Percentiles rank a stretch among this genome's conserved stretches.
phyloP scores from a whole-genome alignment of 495 filamentous ascomycete species.

The Penicillium cosmopolitanum region DNA sequence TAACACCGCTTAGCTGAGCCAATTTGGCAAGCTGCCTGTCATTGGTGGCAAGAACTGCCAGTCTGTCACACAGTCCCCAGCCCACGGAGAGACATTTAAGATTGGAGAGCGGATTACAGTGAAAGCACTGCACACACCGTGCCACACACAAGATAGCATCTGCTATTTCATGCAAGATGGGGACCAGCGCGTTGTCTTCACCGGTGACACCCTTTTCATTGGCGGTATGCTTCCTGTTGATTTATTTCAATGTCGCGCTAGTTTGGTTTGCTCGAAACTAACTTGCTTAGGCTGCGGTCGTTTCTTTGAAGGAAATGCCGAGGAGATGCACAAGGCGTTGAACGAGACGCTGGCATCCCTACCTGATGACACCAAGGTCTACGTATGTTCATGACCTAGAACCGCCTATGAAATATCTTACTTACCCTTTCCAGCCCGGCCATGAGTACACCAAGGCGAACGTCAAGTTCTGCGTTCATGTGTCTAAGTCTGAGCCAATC shows the following conservation, averaged over 20 bases:
- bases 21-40: slow-evolving; percentile 68
- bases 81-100: slow-evolving; percentile 75
- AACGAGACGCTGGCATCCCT: slow-evolving; percentile 81
- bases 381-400: slow-evolving; percentile 56
- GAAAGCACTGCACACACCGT: slow-evolving; percentile 91
- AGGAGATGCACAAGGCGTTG: slow-evolving; percentile 90
- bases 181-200: slow-evolving; percentile 83
- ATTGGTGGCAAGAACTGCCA: slow-evolving; percentile 89
- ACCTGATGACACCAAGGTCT: slow-evolving; percentile 93
- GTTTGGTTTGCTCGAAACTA: not conserved
- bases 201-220: slow-evolving; percentile 94
- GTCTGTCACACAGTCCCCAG: slow-evolving; percentile 73
- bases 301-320: slow-evolving; percentile 92
- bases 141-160: slow-evolving; percentile 97
- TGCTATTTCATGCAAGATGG: slow-evolving; percentile 88
- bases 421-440: slow-evolving; percentile 63
- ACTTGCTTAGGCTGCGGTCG: slow-evolving; percentile 76
- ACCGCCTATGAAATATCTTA: not conserved
- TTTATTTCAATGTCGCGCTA: no score
- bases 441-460: slow-evolving; percentile 97
- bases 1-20: slow-evolving; percentile 60
- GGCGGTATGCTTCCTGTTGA: slow-evolving; percentile 59
- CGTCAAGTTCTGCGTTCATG: slow-evolving; percentile 78
- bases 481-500: slow-evolving; percentile 73
- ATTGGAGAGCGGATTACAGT: slow-evolving; percentile 82